Conservation (phyloP, 805 yeast genomes). For the Blastobotrys americana region DNA sequence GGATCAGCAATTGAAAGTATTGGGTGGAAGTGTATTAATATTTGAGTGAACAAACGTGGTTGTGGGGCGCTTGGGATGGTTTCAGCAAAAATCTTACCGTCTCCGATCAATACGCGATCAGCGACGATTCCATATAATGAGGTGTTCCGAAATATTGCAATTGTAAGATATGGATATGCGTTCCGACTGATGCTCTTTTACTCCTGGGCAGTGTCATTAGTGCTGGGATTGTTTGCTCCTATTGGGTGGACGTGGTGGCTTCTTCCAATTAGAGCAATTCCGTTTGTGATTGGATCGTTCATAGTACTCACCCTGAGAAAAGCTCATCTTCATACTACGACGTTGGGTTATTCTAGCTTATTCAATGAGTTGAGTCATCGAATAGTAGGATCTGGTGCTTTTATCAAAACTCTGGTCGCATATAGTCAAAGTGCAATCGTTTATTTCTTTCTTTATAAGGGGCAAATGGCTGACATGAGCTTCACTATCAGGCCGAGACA, state of each 20-base stretch:
- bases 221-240: conserved; percentile 1
- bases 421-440: conserved; percentile 5
- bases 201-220: conserved; percentile 2
- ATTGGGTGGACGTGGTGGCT: conserved; percentile 17
- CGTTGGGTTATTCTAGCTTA: conserved; percentile 10
- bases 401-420: conserved; percentile 1
- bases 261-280: conserved; percentile 11
- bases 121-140: background rate
- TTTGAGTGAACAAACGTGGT: no score
- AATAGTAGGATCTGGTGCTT: conserved; percentile 1
- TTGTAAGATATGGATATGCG: background rate
- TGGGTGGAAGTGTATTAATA: no score
- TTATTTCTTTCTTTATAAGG: conserved; percentile 7
- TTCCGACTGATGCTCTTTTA: background rate
- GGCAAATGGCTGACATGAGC: conserved; percentile 7
- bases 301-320: conserved; percentile 15
- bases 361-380: conserved; percentile 3
- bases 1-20: no score
- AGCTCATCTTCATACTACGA: conserved; percentile 10
- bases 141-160: background rate
- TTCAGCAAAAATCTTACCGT: background rate
- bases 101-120: background rate
- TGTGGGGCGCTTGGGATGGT: no score
- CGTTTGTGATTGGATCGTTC: conserved; percentile 8
- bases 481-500: conserved; percentile 8